Base-by-base conservation (phyloP, 805 yeast species). In the Pichia phayaonensis region DNA sequence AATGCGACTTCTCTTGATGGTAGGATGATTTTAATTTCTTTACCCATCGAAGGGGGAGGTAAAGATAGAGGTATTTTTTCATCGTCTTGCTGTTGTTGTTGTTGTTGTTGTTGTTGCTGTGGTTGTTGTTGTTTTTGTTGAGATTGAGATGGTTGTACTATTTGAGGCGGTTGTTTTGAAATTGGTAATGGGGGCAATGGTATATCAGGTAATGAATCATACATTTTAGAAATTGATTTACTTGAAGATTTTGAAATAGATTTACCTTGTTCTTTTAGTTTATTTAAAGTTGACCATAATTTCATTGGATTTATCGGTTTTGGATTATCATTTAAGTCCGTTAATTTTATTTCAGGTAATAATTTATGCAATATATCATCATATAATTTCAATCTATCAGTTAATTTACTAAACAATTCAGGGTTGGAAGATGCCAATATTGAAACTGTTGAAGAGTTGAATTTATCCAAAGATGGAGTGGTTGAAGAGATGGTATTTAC, bases 1-100 rank as follows among this genome's bases (percentile, higher is more conserved):
- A 86, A 65, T 0, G 96, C 92, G 24, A 77, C 76, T 34, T 80
- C 83, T 60, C 85, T 82, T 1, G 90, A 79, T 0, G 97, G 97
- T 38, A 90, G 68, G 10, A 85, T 79, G 53, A 84, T 75, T 54
- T 75, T 80, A 56, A 85, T 74, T 44, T 56, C 90, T 48, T 71
- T 65, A 24, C 73, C 71, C 52, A 64, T 52, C 38, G 59, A 63
- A 8, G 38, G 38, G 7, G 38, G 38, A 5, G 18, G 38, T 15
- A 31, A 15, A 4, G 36, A 31, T 3, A 27, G 11, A 8, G 7
- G 31, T 27, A 7, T 16, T 15, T 10, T 16, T 11, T n/a, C n/a
- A 6, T 44, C 44, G 24, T 46, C 40, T 18, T n/a, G 40, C 13
- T 23, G n/a, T 34, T 21, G 20, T 4, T 16, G 13, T 41, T 41